A percentile compares a stretch with the other conserved stretches of the same genome.
Conservation (phyloP, 352 stramenopile genomes). For the Globisporangium spinosum region DNA sequence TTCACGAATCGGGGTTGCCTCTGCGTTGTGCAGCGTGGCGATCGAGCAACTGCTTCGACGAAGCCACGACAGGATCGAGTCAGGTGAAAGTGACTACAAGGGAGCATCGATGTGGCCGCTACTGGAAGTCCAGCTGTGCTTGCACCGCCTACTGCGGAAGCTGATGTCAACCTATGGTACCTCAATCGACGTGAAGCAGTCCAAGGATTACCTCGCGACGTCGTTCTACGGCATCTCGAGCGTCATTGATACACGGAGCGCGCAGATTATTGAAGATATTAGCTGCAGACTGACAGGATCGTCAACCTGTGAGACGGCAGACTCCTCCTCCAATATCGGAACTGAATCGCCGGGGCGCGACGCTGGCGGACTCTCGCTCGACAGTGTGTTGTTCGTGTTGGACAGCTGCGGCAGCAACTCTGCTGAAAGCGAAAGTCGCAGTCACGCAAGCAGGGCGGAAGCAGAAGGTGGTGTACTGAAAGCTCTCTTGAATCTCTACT, state of each 20-base stretch:
- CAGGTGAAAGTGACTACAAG: slow-evolving; percentile 9
- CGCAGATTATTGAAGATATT: slow-evolving; percentile 11
- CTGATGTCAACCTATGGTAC: slow-evolving; percentile 17
- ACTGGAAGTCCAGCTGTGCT: slow-evolving; percentile 52
- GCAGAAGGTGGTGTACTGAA: slow-evolving; percentile 21
- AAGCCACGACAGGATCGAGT: not conserved
- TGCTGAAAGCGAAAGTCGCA: not conserved
- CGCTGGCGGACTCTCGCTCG: slow-evolving; percentile 32
- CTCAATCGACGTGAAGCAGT: slow-evolving; percentile 28
- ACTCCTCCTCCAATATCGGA: not conserved
- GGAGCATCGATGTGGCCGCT: slow-evolving; percentile 42
- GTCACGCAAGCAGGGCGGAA: not conserved
- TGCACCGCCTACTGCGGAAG: slow-evolving; percentile 47
- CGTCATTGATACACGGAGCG: slow-evolving; percentile 27
- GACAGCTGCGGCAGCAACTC: slow-evolving; percentile 31
- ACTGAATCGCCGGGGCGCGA: not conserved
- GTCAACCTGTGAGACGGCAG: not conserved
- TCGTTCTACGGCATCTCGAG: slow-evolving; percentile 29
- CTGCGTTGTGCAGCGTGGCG: slow-evolving; percentile 41
- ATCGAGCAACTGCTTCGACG: slow-evolving; percentile 32
- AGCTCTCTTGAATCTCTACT: slow-evolving; percentile 36
- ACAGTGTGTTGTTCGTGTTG: slow-evolving; percentile 33
- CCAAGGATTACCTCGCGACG: slow-evolving; percentile 35
- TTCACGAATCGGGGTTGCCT: slow-evolving; percentile 44
- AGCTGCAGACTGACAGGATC: slow-evolving; percentile 4